Evolutionary conservation across 169 alveolate genomes (phyloP).

Genomic region (Eimeria necatrix): DNA sequence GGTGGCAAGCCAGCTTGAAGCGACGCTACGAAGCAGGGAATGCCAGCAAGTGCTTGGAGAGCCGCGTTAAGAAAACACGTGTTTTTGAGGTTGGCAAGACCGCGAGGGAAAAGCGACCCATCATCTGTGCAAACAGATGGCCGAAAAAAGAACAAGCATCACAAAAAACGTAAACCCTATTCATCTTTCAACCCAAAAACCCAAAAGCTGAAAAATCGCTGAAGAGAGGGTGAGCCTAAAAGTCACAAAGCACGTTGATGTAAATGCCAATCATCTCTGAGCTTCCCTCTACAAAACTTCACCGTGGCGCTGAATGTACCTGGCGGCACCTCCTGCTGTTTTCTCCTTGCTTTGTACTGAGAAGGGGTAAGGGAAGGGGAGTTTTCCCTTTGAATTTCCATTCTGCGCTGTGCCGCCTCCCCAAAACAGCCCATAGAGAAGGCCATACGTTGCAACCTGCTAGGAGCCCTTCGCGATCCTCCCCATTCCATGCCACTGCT

Average conservation of each 20-base stretch:
- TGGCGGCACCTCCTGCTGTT: constrained; percentile 11
- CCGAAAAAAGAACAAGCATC: background rate
- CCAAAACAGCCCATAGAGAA: constrained; percentile 49
- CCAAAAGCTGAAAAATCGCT: background rate
- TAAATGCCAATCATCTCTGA: too few relatives aligned
- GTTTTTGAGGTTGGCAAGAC: constrained; percentile 64
- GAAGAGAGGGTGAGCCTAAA: too few relatives aligned
- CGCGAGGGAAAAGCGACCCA: constrained; percentile 65
- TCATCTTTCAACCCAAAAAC: background rate
- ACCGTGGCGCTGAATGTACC: background rate
- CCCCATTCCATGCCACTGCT: background rate
- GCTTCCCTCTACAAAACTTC: too few relatives aligned
- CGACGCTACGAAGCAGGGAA: constrained; percentile 66
- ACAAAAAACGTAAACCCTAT: background rate
- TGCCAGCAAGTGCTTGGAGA: constrained; percentile 71
- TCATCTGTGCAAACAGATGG: constrained; percentile 7
- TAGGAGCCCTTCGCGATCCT: constrained; percentile 20
- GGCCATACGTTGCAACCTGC: constrained; percentile 67
- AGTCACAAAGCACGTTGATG: background rate
- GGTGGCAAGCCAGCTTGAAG: constrained; percentile 63
- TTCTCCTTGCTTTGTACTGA: constrained; percentile 10
- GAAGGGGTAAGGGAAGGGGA: background rate
- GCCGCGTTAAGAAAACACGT: constrained; percentile 69
- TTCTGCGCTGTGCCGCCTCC: constrained; percentile 52
- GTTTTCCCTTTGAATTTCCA: background rate